Evolutionary conservation across 208 protist genomes (phyloP).

Genomic region (Acanthamoeba sp.): DNA sequence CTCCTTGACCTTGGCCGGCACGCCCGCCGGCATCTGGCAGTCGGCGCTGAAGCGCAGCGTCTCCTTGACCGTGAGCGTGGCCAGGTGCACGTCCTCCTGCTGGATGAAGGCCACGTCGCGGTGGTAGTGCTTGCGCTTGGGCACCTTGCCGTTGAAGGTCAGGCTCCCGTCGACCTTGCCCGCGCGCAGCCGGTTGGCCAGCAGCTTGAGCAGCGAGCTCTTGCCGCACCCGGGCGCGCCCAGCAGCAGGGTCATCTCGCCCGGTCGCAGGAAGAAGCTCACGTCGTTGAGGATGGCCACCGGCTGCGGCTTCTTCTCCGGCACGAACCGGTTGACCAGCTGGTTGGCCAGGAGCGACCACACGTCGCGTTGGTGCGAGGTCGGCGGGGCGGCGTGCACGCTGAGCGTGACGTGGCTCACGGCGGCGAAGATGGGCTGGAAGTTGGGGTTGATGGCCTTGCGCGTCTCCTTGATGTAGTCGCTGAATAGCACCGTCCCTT

Average conservation of each 20-base stretch:
- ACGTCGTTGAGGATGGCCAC: slow-evolving; percentile 51
- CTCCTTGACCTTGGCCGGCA: not conserved
- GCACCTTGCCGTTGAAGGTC: slow-evolving; percentile 69
- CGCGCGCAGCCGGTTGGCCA: slow-evolving; percentile 57
- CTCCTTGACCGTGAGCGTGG: slow-evolving; percentile 66
- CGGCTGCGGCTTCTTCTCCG: not conserved
- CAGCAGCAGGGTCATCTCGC: slow-evolving; percentile 68
- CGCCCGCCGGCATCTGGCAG: slow-evolving; percentile 70
- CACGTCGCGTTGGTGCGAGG: not conserved
- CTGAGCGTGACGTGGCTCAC: not conserved
- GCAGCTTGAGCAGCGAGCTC: slow-evolving; percentile 53
- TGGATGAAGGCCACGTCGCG: slow-evolving; percentile 34
- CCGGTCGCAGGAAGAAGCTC: slow-evolving; percentile 62
- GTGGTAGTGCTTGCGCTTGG: slow-evolving; percentile 11
- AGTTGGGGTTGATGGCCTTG: slow-evolving; percentile 32
- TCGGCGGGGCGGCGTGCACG: not conserved
- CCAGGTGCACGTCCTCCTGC: slow-evolving; percentile 64
- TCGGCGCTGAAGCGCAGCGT: slow-evolving; percentile 82
- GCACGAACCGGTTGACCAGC: not conserved
- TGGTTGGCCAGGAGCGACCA: not conserved
- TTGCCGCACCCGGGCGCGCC: slow-evolving; percentile 69
- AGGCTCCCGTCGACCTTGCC: slow-evolving; percentile 45
- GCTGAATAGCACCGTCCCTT: not conserved
- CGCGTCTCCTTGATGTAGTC: slow-evolving; percentile 57
- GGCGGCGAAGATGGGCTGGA: slow-evolving; percentile 46